Conservation (phyloP, 2,329 filamentous ascomycete species). For the Byssoonygena ceratinophila region DNA sequence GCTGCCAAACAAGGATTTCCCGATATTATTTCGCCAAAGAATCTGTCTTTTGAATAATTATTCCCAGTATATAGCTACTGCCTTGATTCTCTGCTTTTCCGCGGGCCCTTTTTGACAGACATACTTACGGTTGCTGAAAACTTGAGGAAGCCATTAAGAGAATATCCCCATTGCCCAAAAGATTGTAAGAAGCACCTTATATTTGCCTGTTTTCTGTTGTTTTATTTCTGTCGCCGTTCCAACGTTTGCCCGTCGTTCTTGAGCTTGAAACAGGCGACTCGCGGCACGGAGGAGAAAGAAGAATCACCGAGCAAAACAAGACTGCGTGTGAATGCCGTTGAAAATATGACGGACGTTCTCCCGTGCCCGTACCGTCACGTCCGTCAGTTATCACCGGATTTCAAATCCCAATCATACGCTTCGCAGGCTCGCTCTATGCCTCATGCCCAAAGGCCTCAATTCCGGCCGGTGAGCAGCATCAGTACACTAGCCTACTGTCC, state of each 20-base stretch:
- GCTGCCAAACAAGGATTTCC: too few species aligned
- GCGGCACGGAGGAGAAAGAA: not conserved
- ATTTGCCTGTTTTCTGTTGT: too few species aligned
- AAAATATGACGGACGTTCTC: not conserved
- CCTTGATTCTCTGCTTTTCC: too few species aligned
- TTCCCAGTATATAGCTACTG: too few species aligned
- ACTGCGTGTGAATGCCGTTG: not conserved
- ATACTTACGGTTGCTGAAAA: too few species aligned
- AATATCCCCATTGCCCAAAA: too few species aligned
- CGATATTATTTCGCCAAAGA: too few species aligned
- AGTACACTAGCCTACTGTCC: not conserved
- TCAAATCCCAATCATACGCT: not conserved
- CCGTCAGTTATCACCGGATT: not conserved
- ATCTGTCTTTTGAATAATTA: too few species aligned
- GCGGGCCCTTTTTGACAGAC: too few species aligned
- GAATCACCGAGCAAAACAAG: not conserved
- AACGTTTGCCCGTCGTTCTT: not conserved
- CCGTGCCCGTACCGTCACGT: not conserved
- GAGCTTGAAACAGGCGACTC: not conserved
- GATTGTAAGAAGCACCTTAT: too few species aligned
- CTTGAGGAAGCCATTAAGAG: too few species aligned
- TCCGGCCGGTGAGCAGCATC: not conserved
- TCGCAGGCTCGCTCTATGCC: not conserved
- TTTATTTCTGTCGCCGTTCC: not conserved
- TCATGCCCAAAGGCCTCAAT: not conserved